phyloP scores from a whole-genome alignment of 1,284 basidiomycete species.

The Puccinia sorghi region DNA sequence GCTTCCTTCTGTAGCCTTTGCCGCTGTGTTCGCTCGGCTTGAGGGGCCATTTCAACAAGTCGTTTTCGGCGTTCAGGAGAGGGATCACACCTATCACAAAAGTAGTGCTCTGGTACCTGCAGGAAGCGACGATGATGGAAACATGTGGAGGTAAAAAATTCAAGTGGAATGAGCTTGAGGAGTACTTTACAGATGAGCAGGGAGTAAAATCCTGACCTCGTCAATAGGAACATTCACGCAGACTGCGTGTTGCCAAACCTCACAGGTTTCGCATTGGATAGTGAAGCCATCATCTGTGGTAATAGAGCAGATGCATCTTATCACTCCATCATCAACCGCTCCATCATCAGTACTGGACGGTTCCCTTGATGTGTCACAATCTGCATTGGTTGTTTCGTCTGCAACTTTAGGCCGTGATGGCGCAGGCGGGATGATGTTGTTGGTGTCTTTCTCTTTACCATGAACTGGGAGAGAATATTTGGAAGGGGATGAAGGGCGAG shows the following conservation, averaged over 20 bases:
- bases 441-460: not conserved
- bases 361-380: conserved; percentile 18
- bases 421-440: not conserved
- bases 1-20: conserved; percentile 45
- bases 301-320: conserved; percentile 70
- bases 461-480: not conserved
- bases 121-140: conserved; percentile 14
- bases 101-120: conserved; percentile 69
- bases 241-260: conserved; percentile 84
- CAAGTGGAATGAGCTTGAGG: conserved; percentile 14
- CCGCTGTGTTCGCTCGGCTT: conserved; percentile 45
- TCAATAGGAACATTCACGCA: conserved; percentile 72
- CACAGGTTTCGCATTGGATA: conserved; percentile 85
- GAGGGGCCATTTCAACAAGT: conserved; percentile 29
- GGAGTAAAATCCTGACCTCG: conserved; percentile 56
- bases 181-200: not conserved
- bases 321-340: conserved; percentile 40
- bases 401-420: not conserved
- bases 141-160: not conserved
- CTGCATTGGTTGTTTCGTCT: not conserved
- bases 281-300: conserved; percentile 85
- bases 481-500: not conserved
- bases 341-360: conserved; percentile 16
- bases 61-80: conserved; percentile 42
- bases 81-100: conserved; percentile 60